These are phyloP conservation scores for Yamadazyma philogaea DNA, from an alignment of 805 yeast species.

Conservation along the genomic window DNA sequence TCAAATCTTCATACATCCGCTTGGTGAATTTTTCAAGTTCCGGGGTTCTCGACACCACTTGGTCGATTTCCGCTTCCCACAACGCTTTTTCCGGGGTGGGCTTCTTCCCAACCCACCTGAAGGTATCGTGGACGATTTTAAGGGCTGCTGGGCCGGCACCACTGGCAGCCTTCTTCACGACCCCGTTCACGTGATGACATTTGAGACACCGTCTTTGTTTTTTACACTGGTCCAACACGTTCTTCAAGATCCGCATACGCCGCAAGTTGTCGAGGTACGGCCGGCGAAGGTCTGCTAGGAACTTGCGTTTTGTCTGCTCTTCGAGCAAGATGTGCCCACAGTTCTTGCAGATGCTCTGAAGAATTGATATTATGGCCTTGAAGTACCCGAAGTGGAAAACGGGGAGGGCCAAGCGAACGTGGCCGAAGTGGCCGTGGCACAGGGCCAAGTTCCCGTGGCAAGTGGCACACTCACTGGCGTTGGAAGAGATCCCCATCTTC, in stretches of 20 bases:
- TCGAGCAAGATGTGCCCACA: conserved; percentile 79
- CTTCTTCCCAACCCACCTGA: conserved; percentile 92
- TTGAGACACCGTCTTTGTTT: conserved; percentile 87
- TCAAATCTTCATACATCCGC: conserved; percentile 88
- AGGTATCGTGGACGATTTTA: conserved; percentile 92
- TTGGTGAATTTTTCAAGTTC: conserved; percentile 85
- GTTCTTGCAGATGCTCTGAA: conserved; percentile 87
- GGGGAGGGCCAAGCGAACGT: conserved; percentile 86
- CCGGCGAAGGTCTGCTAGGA: conserved; percentile 73
- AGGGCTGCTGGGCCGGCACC: conserved; percentile 92
- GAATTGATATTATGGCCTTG: conserved; percentile 80
- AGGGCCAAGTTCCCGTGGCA: conserved; percentile 90
- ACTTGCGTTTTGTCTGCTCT: conserved; percentile 66
- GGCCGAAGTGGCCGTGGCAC: conserved; percentile 99
- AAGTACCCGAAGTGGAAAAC: conserved; percentile 98
- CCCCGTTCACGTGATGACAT: conserved; percentile 91
- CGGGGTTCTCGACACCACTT: conserved; percentile 71
- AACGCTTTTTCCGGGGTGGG: conserved; percentile 75
- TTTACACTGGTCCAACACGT: conserved; percentile 86
- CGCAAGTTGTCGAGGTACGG: conserved; percentile 89
- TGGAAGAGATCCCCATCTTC: conserved; percentile 90
- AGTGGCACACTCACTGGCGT: conserved; percentile 79
- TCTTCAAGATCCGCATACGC: conserved; percentile 84
- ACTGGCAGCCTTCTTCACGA: conserved; percentile 91
- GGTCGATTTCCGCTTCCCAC: conserved; percentile 86